phyloP scores from a whole-genome alignment of 1,284 basidiomycete genomes.

The Trametes polyzona region DNA sequence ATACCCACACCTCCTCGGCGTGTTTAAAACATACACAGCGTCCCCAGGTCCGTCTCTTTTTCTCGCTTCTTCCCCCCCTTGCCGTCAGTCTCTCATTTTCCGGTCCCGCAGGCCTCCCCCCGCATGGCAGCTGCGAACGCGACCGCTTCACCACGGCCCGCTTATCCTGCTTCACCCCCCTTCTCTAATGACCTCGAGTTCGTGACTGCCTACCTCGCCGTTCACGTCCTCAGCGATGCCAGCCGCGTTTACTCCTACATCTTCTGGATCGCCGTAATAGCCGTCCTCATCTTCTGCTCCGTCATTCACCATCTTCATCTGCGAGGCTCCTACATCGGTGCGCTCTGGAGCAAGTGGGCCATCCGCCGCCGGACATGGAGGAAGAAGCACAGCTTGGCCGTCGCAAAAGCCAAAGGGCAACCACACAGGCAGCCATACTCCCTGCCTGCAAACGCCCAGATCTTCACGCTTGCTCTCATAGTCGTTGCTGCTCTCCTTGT shows the following conservation, averaged over 20 bases:
- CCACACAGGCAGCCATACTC: conserved; percentile 50
- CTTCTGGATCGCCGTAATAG: conserved; percentile 53
- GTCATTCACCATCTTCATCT: conserved; percentile 46
- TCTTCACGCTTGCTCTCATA: conserved; percentile 52
- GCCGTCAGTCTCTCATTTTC: conserved; percentile 9
- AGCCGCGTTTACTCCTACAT: conserved; percentile 61
- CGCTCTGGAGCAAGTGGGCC: conserved; percentile 58
- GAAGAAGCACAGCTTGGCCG: conserved; percentile 41
- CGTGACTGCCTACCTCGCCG: conserved; percentile 58
- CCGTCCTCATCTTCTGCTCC: conserved; percentile 45
- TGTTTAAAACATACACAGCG: conserved; percentile 1
- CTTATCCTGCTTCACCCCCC: conserved; percentile 47
- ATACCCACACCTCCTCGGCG: background rate
- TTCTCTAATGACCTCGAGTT: conserved; percentile 53
- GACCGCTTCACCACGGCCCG: conserved; percentile 27
- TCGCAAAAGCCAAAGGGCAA: conserved; percentile 37
- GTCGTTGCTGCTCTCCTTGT: conserved; percentile 48
- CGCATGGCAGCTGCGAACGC: conserved; percentile 21
- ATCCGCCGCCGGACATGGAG: conserved; percentile 55
- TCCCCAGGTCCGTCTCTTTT: conserved; percentile 1
- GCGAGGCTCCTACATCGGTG: conserved; percentile 48
- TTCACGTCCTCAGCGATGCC: conserved; percentile 53
- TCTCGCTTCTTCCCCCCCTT: background rate
- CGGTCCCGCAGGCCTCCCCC: background rate
- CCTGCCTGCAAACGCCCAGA: conserved; percentile 65